These are phyloP conservation scores for Scopulariopsis brevicaulis DNA, from an alignment of 2,329 filamentous ascomycete genomes.

Conservation along the genomic window DNA sequence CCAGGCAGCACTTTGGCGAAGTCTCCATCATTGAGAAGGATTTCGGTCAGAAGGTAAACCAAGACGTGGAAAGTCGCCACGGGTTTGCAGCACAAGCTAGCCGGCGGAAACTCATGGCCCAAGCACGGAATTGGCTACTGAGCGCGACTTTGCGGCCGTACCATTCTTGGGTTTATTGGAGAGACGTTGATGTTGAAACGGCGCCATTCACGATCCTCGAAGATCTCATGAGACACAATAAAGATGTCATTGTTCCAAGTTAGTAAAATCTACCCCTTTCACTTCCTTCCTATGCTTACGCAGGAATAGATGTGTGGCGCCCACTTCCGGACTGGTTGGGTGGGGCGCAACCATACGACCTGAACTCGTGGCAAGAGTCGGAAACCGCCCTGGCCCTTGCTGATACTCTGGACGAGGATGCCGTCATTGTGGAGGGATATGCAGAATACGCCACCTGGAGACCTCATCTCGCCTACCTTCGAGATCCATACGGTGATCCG, in stretches of 20 bases:
- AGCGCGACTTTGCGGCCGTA: slow-evolving; percentile 88
- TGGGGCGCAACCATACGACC: slow-evolving; percentile 93
- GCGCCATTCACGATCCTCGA: slow-evolving; percentile 94
- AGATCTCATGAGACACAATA: slow-evolving; percentile 97
- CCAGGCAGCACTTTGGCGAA: slow-evolving; percentile 79
- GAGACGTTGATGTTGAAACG: slow-evolving; percentile 96
- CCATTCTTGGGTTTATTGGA: slow-evolving; percentile 99
- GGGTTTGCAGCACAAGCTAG: slow-evolving; percentile 94
- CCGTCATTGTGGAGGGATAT: slow-evolving; percentile 97
- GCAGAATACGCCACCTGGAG: slow-evolving; percentile 98
- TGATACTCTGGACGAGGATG: slow-evolving; percentile 92
- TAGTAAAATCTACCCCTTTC: slow-evolving; percentile 30
- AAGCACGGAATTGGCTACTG: slow-evolving; percentile 92
- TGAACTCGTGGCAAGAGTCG: slow-evolving; percentile 99
- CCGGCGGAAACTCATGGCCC: slow-evolving; percentile 92
- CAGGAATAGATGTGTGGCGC: slow-evolving; percentile 76
- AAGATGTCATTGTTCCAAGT: slow-evolving; percentile 98
- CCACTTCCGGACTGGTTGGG: slow-evolving; percentile 98
- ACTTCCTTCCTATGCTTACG: slow-evolving; percentile 13
- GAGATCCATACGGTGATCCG: slow-evolving; percentile 92
- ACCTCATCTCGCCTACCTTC: slow-evolving; percentile 89
- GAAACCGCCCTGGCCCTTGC: slow-evolving; percentile 90
- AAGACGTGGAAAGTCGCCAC: slow-evolving; percentile 94
- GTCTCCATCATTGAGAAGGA: slow-evolving; percentile 98
- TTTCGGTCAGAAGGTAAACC: slow-evolving; percentile 94